Conservation (phyloP, 768 basidiomycete genomes). For the Phlebiopsis gigantea region DNA sequence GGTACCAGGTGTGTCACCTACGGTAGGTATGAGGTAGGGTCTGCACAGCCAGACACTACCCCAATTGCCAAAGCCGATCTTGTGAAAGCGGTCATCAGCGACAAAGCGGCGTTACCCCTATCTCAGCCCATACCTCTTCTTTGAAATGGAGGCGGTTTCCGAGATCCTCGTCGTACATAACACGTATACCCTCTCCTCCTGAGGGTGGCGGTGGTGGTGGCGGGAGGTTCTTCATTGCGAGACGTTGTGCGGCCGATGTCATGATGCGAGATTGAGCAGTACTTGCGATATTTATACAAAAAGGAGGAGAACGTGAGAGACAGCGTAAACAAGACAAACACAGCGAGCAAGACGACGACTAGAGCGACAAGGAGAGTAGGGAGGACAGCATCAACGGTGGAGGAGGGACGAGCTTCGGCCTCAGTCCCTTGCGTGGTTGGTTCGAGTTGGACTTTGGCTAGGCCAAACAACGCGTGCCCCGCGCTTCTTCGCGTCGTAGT, state of each 20-base stretch:
- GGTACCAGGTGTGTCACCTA: constrained; percentile 33
- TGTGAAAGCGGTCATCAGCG: constrained; percentile 6
- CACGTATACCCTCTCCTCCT: constrained; percentile 58
- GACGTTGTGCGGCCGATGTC: background rate
- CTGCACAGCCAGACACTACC: constrained; percentile 86
- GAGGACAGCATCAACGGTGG: background rate
- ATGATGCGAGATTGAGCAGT: constrained; percentile 3
- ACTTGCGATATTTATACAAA: background rate
- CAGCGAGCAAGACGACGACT: background rate
- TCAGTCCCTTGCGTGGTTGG: background rate
- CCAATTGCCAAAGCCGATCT: constrained; percentile 94
- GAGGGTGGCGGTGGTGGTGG: constrained; percentile 20
- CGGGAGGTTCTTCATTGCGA: constrained; percentile 23
- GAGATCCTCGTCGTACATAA: constrained; percentile 66
- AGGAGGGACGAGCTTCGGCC: background rate
- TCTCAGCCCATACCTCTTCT: constrained; percentile 50
- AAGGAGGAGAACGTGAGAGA: background rate
- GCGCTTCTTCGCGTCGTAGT: background rate
- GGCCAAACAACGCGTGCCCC: constrained; percentile 1
- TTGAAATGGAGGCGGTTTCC: constrained; percentile 70
- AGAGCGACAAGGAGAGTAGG: background rate
- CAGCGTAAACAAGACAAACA: background rate
- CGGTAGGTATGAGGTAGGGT: constrained; percentile 31
- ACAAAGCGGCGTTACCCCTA: constrained; percentile 2
- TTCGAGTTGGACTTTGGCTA: constrained; percentile 4